Evolutionary conservation across 345 rosid species (phyloP).

Genomic region (Barbarea vulgaris): DNA sequence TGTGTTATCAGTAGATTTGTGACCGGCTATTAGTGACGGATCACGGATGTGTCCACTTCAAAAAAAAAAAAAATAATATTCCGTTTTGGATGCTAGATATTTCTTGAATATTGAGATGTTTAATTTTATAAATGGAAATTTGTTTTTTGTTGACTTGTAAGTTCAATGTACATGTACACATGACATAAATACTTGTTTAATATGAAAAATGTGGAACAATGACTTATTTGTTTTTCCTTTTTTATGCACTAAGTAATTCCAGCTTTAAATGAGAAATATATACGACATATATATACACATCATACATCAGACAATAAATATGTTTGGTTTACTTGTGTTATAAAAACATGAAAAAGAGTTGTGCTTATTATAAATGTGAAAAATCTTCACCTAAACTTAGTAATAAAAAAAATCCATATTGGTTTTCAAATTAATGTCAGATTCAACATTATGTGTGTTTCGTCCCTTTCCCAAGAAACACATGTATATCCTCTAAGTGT

Average conservation of each 20-base stretch:
- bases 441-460: conserved; percentile 29
- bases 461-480: conserved; percentile 19
- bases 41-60: conserved; percentile 13
- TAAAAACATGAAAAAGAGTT: conserved; percentile 30
- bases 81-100: neutral
- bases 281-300: conserved; percentile 24
- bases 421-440: conserved; percentile 34
- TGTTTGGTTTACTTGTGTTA: conserved; percentile 42
- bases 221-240: neutral
- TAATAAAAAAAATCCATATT: conserved; percentile 22
- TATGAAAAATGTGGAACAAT: conserved; percentile 40
- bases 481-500: neutral
- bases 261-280: conserved; percentile 3
- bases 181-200: conserved; percentile 21
- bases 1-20: neutral
- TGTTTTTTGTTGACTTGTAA: conserved; percentile 37
- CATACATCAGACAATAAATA: conserved; percentile 39
- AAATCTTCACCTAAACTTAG: conserved; percentile 29
- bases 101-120: conserved; percentile 18
- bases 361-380: conserved; percentile 20
- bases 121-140: conserved; percentile 1
- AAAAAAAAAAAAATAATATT: neutral
- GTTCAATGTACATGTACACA: conserved; percentile 35
- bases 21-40: conserved; percentile 13
- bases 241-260: conserved; percentile 1